Percentiles rank a stretch among this genome's conserved stretches.
These are phyloP conservation scores for Solanum tacnaense DNA, from an alignment of 257 asterid species.

Conservation along the genomic window DNA sequence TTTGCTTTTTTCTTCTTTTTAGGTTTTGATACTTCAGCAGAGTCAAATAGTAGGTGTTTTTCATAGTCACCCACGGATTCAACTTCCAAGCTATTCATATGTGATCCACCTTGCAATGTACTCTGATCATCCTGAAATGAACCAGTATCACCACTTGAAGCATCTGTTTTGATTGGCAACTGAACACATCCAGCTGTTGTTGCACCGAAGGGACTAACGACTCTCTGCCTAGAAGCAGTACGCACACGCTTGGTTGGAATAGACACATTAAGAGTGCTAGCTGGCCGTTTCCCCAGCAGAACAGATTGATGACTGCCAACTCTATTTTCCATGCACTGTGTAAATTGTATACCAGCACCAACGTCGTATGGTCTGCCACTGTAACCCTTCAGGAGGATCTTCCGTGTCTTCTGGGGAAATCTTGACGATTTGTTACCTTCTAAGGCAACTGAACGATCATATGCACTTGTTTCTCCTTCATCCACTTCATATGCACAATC, in stretches of 20 bases:
- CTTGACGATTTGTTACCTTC: slow-evolving; percentile 47
- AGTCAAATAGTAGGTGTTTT: slow-evolving; percentile 50
- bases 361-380: slow-evolving; percentile 44
- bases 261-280: slow-evolving; percentile 64
- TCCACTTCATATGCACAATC: slow-evolving; percentile 53
- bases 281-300: slow-evolving; percentile 56
- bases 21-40: slow-evolving; percentile 62
- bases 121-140: slow-evolving; percentile 92
- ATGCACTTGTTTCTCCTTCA: slow-evolving; percentile 75
- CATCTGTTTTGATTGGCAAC: slow-evolving; percentile 65
- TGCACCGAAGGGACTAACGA: slow-evolving; percentile 57
- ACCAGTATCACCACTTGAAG: slow-evolving; percentile 91
- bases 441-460: slow-evolving; percentile 38
- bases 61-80: slow-evolving; percentile 72
- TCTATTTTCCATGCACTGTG: slow-evolving; percentile 52
- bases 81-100: slow-evolving; percentile 51
- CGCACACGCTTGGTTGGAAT: slow-evolving; percentile 92
- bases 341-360: slow-evolving; percentile 42
- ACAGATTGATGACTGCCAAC: slow-evolving; percentile 40
- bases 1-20: slow-evolving; percentile 88
- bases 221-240: slow-evolving; percentile 76
- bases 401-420: slow-evolving; percentile 63
- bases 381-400: slow-evolving; percentile 40
- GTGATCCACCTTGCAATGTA: slow-evolving; percentile 59
- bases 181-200: slow-evolving; percentile 60